A percentile compares a stretch with the other conserved stretches of the same genome.
Conservation (phyloP, 768 basidiomycete species). For the Pisolithus orientalis region DNA sequence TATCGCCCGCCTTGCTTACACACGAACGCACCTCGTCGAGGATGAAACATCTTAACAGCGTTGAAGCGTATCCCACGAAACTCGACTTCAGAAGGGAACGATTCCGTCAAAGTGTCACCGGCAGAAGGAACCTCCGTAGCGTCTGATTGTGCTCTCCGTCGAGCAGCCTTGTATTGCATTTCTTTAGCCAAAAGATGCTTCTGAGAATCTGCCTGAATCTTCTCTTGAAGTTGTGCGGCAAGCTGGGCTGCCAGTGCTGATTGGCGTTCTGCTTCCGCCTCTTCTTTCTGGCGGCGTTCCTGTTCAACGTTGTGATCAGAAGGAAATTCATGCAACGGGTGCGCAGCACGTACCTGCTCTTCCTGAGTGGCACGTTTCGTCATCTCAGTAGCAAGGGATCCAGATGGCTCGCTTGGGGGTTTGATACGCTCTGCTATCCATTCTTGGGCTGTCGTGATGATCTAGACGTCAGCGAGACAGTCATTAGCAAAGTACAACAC, state of each 20-base stretch:
- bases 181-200: constrained; percentile 42
- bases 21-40: constrained; percentile 47
- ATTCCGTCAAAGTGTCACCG: constrained; percentile 51
- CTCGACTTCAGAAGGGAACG: constrained; percentile 51
- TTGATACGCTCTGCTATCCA: constrained; percentile 58
- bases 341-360: constrained; percentile 43
- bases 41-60: constrained; percentile 67
- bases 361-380: constrained; percentile 63
- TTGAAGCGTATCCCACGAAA: constrained; percentile 55
- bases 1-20: background rate
- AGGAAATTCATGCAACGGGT: background rate
- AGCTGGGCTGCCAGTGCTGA: constrained; percentile 43
- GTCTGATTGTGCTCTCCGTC: constrained; percentile 64
- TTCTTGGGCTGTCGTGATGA: constrained; percentile 62
- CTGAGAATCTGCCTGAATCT: constrained; percentile 61
- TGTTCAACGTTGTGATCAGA: constrained; percentile 16
- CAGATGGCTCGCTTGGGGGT: constrained; percentile 52
- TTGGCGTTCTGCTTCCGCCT: constrained; percentile 49
- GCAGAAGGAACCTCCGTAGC: constrained; percentile 55
- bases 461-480: constrained; percentile 30
- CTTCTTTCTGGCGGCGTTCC: constrained; percentile 49
- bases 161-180: constrained; percentile 42
- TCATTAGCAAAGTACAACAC: constrained; percentile 1
- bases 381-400: constrained; percentile 78
- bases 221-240: constrained; percentile 56